Conservation (phyloP, 148 eudicot genomes). For the Cornus controversa region DNA sequence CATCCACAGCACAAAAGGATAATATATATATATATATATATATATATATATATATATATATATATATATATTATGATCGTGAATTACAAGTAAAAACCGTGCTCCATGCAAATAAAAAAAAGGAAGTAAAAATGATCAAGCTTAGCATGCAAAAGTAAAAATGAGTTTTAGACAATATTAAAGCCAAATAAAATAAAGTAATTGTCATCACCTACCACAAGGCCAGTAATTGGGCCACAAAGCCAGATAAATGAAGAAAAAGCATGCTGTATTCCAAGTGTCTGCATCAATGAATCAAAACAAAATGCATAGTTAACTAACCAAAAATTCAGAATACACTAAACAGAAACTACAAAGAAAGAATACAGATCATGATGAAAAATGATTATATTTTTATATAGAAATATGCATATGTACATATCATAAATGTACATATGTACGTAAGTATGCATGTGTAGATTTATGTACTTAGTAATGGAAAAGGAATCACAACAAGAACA, state of each 20-base stretch:
- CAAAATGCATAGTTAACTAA: slow-evolving; percentile 14
- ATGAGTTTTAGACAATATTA: not conserved
- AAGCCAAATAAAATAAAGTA: not conserved
- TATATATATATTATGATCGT: not conserved
- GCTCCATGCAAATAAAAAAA: not conserved
- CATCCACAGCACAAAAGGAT: not conserved
- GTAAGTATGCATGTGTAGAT: not conserved
- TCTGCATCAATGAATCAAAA: slow-evolving; percentile 52
- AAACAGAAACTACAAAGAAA: not conserved
- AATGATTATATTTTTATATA: not conserved
- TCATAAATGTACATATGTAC: not conserved
- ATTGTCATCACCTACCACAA: slow-evolving; percentile 71
- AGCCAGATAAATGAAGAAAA: slow-evolving; percentile 99
- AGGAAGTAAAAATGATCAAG: too few species aligned
- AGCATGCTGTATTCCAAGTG: slow-evolving; percentile 92
- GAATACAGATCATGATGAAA: not conserved
- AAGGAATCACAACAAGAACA: not conserved
- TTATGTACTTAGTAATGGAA: not conserved
- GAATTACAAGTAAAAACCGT: not conserved
- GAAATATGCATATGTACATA: not conserved
- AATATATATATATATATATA: too few species aligned
- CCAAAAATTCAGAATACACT: not conserved
- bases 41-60: too few species aligned
- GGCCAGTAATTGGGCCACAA: slow-evolving; percentile 98
- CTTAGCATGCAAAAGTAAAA: not conserved